phyloP scores from a whole-genome alignment of 768 basidiomycete species.

The Termitomyces sp. region DNA sequence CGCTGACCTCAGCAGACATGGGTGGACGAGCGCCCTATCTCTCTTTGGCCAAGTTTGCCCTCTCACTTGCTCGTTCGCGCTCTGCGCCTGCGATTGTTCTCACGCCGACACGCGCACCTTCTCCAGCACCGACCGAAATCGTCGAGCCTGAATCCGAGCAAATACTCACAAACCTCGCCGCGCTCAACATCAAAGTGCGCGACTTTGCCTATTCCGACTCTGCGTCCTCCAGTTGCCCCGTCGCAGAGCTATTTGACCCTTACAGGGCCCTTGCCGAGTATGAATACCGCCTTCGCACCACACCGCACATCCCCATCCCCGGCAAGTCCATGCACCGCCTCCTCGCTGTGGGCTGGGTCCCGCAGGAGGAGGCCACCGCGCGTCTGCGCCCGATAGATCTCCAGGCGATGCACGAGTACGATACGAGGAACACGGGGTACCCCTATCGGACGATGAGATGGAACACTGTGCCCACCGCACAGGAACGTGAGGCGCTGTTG shows the following conservation, averaged over 20 bases:
- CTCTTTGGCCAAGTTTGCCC: constrained; percentile 4
- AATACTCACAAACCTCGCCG: constrained; percentile 19
- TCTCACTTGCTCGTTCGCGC: constrained; percentile 8
- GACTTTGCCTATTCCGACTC: constrained; percentile 30
- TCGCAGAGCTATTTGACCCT: constrained; percentile 34
- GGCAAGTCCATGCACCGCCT: constrained; percentile 34
- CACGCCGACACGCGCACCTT: constrained; percentile 16
- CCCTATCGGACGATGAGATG: constrained; percentile 14
- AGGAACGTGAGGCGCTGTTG: not conserved
- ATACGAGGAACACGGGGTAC: constrained; percentile 12
- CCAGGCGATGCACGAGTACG: constrained; percentile 24
- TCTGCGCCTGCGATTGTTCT: constrained; percentile 7
- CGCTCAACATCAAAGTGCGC: constrained; percentile 31
- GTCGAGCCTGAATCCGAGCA: constrained; percentile 30
- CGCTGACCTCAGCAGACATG: no score
- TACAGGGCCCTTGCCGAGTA: constrained; percentile 30
- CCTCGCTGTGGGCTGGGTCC: constrained; percentile 34
- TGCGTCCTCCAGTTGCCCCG: constrained; percentile 6
- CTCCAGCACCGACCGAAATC: constrained; percentile 31
- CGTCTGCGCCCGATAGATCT: constrained; percentile 28
- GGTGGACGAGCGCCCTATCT: not conserved
- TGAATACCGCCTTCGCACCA: constrained; percentile 30
- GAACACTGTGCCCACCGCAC: not conserved
- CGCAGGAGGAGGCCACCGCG: constrained; percentile 22
- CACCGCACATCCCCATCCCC: constrained; percentile 24